These are phyloP conservation scores for Ceratobasidium sp. DNA, from an alignment of 1,284 basidiomycete genomes.

Conservation along the genomic window DNA sequence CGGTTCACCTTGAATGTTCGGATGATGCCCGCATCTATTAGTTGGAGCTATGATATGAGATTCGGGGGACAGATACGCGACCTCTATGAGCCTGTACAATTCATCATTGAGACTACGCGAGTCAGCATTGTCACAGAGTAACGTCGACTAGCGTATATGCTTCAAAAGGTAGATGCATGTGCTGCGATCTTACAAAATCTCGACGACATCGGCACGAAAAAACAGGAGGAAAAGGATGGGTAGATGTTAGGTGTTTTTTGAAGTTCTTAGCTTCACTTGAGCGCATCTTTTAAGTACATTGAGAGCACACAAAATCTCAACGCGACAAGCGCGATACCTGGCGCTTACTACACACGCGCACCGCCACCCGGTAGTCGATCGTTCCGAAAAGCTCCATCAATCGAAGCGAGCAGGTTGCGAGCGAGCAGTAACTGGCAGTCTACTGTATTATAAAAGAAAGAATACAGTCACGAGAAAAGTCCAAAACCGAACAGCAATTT, in stretches of 20 bases:
- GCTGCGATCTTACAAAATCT: not conserved
- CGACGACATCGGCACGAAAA: not conserved
- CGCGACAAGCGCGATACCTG: not conserved
- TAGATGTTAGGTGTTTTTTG: too few relatives aligned
- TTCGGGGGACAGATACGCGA: too few relatives aligned
- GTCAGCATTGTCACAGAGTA: too few relatives aligned
- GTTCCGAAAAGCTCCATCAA: slow-evolving; percentile 14
- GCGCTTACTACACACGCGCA: not conserved
- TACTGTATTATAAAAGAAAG: slow-evolving; percentile 11
- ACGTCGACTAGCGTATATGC: not conserved
- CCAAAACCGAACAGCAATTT: too few relatives aligned
- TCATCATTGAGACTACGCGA: too few relatives aligned
- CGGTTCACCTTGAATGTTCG: too few relatives aligned
- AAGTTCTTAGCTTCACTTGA: not conserved
- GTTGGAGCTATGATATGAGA: too few relatives aligned
- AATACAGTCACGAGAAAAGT: slow-evolving; percentile 11
- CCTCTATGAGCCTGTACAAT: too few relatives aligned
- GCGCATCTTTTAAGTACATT: not conserved
- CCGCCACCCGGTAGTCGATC: not conserved
- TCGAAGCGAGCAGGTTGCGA: slow-evolving; percentile 13
- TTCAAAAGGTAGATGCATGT: not conserved
- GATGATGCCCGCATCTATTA: too few relatives aligned
- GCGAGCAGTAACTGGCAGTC: slow-evolving; percentile 25
- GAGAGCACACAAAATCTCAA: not conserved
- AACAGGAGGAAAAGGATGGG: not conserved